phyloP scores from a whole-genome alignment of 257 asterid species.

The Solanum commersonii region DNA sequence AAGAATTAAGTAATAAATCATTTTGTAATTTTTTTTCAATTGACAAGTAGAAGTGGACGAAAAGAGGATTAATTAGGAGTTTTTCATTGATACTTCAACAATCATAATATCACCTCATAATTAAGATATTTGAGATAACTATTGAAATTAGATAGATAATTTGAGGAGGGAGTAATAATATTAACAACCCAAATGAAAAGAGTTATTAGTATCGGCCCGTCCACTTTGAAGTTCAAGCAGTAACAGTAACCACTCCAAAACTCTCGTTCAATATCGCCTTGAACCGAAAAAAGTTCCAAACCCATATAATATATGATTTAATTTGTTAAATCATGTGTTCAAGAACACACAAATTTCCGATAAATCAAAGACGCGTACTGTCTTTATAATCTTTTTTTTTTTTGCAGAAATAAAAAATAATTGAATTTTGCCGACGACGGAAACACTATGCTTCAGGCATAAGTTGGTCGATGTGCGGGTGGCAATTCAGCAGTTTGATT shows the following conservation, averaged over 20 bases:
- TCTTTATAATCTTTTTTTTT: not conserved
- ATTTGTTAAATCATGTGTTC: not conserved
- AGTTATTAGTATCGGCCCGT: not conserved
- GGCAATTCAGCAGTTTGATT: not conserved
- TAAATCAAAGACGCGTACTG: not conserved
- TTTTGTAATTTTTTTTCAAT: too few relatives aligned
- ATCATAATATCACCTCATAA: too few relatives aligned
- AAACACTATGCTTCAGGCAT: not conserved
- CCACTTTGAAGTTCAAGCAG: not conserved
- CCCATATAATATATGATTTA: not conserved
- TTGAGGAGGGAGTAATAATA: too few relatives aligned
- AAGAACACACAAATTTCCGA: not conserved
- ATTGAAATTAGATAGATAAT: not conserved
- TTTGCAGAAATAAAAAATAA: not conserved
- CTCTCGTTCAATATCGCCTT: not conserved
- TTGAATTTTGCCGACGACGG: not conserved
- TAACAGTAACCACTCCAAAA: not conserved
- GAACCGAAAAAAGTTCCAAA: not conserved
- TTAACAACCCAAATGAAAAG: not conserved
- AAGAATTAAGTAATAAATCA: not conserved
- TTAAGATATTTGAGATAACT: too few relatives aligned
- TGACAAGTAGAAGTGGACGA: not conserved
- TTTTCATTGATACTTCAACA: too few relatives aligned
- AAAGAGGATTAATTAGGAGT: too few relatives aligned
- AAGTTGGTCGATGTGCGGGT: not conserved